Conservation (phyloP, 2,329 filamentous ascomycete genomes). For the Epichloe bromicola region DNA sequence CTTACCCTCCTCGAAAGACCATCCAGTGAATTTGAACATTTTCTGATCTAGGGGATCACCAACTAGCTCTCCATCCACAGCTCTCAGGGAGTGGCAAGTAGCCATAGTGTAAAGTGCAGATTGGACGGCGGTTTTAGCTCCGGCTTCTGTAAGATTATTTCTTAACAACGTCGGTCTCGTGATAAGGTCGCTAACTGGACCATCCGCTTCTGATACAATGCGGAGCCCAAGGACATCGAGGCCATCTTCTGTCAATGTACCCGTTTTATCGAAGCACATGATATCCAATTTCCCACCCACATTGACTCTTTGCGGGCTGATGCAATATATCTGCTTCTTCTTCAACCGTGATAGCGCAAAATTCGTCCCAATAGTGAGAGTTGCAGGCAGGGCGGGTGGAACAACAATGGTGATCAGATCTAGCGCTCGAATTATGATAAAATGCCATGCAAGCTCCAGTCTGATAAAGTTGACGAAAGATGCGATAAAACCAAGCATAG, state of each 20-base stretch:
- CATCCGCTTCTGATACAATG: slow-evolving; percentile 50
- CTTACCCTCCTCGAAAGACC: slow-evolving; percentile 82
- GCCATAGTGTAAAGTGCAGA: slow-evolving; percentile 89
- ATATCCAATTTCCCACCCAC: slow-evolving; percentile 92
- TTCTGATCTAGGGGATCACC: slow-evolving; percentile 93
- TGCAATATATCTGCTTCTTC: slow-evolving; percentile 88
- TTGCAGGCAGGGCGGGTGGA: slow-evolving; percentile 85
- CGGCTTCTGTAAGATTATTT: neutral
- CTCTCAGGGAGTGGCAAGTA: slow-evolving; percentile 83
- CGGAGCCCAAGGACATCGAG: slow-evolving; percentile 84
- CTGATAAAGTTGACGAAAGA: slow-evolving; percentile 91
- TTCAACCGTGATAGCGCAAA: slow-evolving; percentile 83
- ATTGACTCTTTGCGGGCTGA: slow-evolving; percentile 93
- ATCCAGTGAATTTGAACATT: slow-evolving; percentile 95
- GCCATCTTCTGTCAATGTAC: slow-evolving; percentile 93
- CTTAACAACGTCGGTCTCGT: slow-evolving; percentile 30
- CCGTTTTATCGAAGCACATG: slow-evolving; percentile 97
- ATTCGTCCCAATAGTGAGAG: slow-evolving; percentile 89
- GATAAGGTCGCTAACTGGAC: slow-evolving; percentile 64
- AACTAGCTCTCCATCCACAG: slow-evolving; percentile 76
- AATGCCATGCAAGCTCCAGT: slow-evolving; percentile 69
- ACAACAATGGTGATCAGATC: slow-evolving; percentile 97
- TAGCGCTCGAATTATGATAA: slow-evolving; percentile 82
- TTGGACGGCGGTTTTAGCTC: slow-evolving; percentile 13
- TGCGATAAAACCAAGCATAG: slow-evolving; percentile 72